These are phyloP conservation scores for Rubia peregrina DNA, from an alignment of 305 asterid species.

Conservation along the genomic window DNA sequence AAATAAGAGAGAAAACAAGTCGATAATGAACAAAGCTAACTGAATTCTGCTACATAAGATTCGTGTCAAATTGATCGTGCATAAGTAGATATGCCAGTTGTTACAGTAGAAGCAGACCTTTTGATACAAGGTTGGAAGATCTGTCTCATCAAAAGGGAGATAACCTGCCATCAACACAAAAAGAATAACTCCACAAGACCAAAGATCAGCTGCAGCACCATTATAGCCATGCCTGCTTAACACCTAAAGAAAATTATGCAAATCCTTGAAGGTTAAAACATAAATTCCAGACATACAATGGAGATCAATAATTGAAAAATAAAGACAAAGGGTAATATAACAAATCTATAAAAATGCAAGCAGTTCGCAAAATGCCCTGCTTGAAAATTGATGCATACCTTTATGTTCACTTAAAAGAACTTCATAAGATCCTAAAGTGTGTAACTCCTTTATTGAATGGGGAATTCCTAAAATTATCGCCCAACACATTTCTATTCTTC, in stretches of 20 bases:
- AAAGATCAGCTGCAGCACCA: conserved; percentile 96
- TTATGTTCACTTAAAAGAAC: background rate
- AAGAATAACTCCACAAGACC: conserved; percentile 97
- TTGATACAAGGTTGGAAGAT: conserved; percentile 61
- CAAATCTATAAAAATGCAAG: background rate
- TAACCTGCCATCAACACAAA: conserved; percentile 84
- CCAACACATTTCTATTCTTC: background rate
- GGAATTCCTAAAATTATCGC: background rate
- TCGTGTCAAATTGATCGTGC: conserved; percentile 1
- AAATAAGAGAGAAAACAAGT: background rate
- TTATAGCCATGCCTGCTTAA: conserved; percentile 75
- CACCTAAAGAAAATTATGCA: conserved; percentile 40
- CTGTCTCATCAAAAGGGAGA: conserved; percentile 75
- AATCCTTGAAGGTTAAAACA: conserved; percentile 4
- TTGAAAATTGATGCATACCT: background rate
- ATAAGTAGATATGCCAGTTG: background rate
- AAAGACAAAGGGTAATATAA: background rate
- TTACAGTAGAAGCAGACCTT: conserved; percentile 40
- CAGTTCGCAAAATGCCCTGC: background rate
- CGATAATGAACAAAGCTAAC: background rate
- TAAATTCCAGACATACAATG: conserved; percentile 8
- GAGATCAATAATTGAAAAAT: background rate
- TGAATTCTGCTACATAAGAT: background rate
- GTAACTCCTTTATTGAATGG: background rate
- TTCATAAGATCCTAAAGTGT: background rate